Conservation (phyloP, 768 basidiomycete species). For the Tulasnella sp. region DNA sequence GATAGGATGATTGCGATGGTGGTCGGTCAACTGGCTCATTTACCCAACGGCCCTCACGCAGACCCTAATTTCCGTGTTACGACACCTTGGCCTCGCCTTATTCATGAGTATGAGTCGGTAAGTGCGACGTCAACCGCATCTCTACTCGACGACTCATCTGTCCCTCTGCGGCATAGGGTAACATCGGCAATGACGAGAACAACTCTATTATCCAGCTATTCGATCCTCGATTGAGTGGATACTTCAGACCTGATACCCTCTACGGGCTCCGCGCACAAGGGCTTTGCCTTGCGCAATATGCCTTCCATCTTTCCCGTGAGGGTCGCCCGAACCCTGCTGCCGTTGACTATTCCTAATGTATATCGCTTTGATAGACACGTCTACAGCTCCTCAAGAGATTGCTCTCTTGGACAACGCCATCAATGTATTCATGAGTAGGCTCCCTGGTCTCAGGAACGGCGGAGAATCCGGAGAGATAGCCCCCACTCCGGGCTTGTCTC, state of each 20-base stretch:
- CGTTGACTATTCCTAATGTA: background rate
- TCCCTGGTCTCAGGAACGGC: background rate
- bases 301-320: constrained; percentile 1
- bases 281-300: background rate
- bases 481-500: background rate
- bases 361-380: background rate
- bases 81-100: constrained; percentile 9
- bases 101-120: constrained; percentile 8
- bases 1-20: constrained; percentile 10
- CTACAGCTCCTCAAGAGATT: background rate
- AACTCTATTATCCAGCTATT: background rate
- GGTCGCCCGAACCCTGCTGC: background rate
- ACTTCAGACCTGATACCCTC: background rate
- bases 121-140: background rate
- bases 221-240: background rate
- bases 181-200: background rate
- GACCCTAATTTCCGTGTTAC: background rate
- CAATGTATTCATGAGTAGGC: background rate
- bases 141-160: background rate
- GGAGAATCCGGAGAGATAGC: constrained; percentile 6
- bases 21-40: constrained; percentile 4
- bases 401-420: background rate
- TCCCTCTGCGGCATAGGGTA: background rate
- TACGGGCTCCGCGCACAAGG: constrained; percentile 3
- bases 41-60: background rate